Conservation (phyloP, 1,139 yeast species). For the Candida glucosophila region DNA sequence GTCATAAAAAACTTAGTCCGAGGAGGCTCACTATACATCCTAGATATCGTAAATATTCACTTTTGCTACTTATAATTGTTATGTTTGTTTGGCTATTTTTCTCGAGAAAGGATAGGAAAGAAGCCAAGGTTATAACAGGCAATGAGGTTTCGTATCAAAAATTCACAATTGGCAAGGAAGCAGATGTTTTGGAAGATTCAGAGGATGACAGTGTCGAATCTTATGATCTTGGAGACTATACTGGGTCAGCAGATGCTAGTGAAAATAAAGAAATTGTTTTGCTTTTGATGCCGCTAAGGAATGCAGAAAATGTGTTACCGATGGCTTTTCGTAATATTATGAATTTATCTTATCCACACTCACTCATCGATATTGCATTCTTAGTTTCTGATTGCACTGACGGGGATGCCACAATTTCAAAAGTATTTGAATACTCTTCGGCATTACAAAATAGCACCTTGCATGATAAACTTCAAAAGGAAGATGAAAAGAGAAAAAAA, state of each 20-base stretch:
- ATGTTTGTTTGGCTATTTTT: neutral
- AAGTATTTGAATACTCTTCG: conserved; percentile 55
- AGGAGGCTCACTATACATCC: conserved; percentile 2
- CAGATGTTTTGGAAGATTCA: conserved; percentile 10
- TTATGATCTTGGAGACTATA: conserved; percentile 53
- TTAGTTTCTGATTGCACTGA: conserved; percentile 79
- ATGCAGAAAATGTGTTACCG: conserved; percentile 74
- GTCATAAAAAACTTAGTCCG: conserved; percentile 6
- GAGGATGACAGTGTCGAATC: conserved; percentile 38
- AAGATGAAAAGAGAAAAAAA: conserved; percentile 17
- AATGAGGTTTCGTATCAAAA: conserved; percentile 29
- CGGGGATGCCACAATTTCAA: conserved; percentile 63
- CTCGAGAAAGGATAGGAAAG: neutral
- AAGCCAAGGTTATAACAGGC: conserved; percentile 9
- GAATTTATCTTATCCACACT: conserved; percentile 81
- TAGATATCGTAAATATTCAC: neutral
- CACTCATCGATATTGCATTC: conserved; percentile 73
- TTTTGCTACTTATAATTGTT: neutral
- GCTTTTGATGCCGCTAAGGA: conserved; percentile 68
- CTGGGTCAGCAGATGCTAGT: conserved; percentile 47
- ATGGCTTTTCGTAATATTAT: conserved; percentile 77
- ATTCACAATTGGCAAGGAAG: conserved; percentile 4
- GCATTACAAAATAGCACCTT: conserved; percentile 67
- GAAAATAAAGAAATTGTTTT: conserved; percentile 58
- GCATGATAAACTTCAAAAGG: conserved; percentile 41